Conservation (phyloP, 2,329 filamentous ascomycete species). For the Malbranchea cinnamomea region DNA sequence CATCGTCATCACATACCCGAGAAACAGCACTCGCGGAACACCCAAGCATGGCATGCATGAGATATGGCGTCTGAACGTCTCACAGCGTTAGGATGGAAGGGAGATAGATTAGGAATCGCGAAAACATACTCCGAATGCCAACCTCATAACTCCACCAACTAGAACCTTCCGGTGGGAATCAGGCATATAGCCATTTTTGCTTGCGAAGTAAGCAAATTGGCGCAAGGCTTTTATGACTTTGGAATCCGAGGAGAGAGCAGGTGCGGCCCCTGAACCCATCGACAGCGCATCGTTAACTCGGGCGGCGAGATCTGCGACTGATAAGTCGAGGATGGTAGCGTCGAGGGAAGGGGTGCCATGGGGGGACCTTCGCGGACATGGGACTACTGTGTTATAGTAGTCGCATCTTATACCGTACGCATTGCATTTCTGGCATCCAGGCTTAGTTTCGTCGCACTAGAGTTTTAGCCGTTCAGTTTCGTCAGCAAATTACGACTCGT, state of each 20-base stretch:
- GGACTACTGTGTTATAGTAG: slow-evolving; percentile 11
- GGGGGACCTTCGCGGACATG: too few relatives aligned
- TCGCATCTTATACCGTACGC: slow-evolving; percentile 18
- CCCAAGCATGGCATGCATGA: slow-evolving; percentile 25
- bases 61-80: slow-evolving; percentile 17
- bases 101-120: neutral
- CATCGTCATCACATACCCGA: slow-evolving; percentile 14
- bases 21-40: slow-evolving; percentile 19
- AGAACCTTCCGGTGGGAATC: slow-evolving; percentile 10
- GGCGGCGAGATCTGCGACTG: slow-evolving; percentile 7
- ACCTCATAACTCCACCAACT: slow-evolving; percentile 14
- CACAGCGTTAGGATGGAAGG: neutral
- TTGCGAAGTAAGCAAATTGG: slow-evolving; percentile 15
- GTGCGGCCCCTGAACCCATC: slow-evolving; percentile 4
- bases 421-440: slow-evolving; percentile 18
- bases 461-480: too few relatives aligned
- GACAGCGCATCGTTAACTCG: slow-evolving; percentile 14
- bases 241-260: slow-evolving; percentile 2
- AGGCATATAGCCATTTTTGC: slow-evolving; percentile 9
- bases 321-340: slow-evolving; percentile 4
- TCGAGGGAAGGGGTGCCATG: slow-evolving; percentile 2
- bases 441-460: slow-evolving; percentile 23
- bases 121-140: slow-evolving; percentile 19
- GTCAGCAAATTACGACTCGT: too few relatives aligned
- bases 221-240: slow-evolving; percentile 15